A percentile compares a stretch with the other conserved stretches of the same genome.
These are phyloP conservation scores for Amanita thiersii DNA, from an alignment of 768 basidiomycete genomes.

Conservation along the genomic window DNA sequence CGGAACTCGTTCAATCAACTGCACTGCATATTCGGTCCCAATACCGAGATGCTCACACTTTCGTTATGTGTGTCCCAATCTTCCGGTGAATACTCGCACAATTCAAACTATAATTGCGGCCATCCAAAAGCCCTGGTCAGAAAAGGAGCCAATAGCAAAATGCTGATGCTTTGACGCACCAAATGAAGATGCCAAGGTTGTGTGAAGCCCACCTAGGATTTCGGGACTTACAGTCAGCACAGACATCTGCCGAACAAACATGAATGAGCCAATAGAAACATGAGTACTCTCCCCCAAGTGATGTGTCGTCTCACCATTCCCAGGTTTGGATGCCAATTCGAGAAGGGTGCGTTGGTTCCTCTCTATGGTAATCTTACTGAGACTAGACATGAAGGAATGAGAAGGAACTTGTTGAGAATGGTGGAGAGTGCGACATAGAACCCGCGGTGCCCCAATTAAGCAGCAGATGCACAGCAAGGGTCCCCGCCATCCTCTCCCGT, in stretches of 20 bases:
- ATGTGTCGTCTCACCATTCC: constrained; percentile 60
- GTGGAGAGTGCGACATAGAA: constrained; percentile 1
- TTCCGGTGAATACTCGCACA: constrained; percentile 93
- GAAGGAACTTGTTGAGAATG: neutral
- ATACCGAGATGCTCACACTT: constrained; percentile 58
- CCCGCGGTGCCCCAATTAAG: too few species aligned
- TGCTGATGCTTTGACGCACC: constrained; percentile 33
- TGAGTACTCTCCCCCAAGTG: neutral
- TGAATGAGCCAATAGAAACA: constrained; percentile 3
- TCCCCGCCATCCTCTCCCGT: too few species aligned
- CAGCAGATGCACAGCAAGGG: too few species aligned
- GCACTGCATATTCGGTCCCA: neutral
- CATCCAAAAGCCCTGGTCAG: constrained; percentile 8
- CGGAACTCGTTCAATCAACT: neutral
- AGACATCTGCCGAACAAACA: constrained; percentile 49
- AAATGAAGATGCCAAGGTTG: constrained; percentile 85
- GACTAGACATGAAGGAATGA: constrained; percentile 20
- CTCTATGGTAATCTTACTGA: constrained; percentile 55
- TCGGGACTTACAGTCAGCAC: constrained; percentile 88
- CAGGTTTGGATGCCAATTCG: constrained; percentile 63
- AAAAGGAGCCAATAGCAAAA: neutral
- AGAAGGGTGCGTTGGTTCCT: constrained; percentile 58
- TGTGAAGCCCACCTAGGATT: constrained; percentile 86
- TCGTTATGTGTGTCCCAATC: constrained; percentile 88
- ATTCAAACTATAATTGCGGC: constrained; percentile 43